Base-by-base conservation (phyloP, 2,329 filamentous ascomycete species). In the Monosporascus sp. region DNA sequence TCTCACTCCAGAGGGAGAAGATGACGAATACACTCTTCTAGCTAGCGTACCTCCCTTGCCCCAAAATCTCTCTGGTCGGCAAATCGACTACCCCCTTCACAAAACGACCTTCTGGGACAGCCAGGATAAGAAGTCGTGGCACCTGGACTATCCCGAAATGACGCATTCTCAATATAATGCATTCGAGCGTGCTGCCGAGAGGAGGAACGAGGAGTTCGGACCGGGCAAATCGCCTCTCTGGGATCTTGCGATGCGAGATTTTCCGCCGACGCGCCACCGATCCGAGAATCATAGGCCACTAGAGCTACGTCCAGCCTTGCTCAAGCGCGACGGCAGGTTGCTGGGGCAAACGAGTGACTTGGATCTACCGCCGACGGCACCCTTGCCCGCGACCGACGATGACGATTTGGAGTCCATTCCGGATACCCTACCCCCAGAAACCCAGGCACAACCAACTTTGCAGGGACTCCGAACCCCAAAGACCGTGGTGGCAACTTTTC, bases 81-180 rank as follows among this genome's bases (percentile, higher is more conserved):
- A 81, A 58, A 81, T 85, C 41, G 81, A 86, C 59, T 70, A 73
- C 20, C 78, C 79, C 4, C 75, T 83, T 14, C 72, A 76, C 58
- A 84, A 85, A 57, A 74, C 72, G 7, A 73, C 74, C 1, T 87
- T 80, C 61, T 87, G 83, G 83, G 75, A 78, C 47, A 69, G 71
- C 3, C 72, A 74, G 45, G 77, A 85, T 58, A 72, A 71, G 52
- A 70, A 64, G 20, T 84, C 80, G 1, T 84, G 82, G 76, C 83
- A 87, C 57, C 71, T 84, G 4, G 66, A 79, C 49, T 87, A 87
- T 59, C 83, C 83, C 0, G 79, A 83, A 57, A 85, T 87, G 81
- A 84, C 78, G 0, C 76, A 81, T 52, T 70, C 81, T 7, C 82
- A 86, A 56, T 77, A 78, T 52, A 74, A 78, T 36, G 78, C 77